phyloP scores from a whole-genome alignment of 148 eudicot species.

The Spergularia marina region DNA sequence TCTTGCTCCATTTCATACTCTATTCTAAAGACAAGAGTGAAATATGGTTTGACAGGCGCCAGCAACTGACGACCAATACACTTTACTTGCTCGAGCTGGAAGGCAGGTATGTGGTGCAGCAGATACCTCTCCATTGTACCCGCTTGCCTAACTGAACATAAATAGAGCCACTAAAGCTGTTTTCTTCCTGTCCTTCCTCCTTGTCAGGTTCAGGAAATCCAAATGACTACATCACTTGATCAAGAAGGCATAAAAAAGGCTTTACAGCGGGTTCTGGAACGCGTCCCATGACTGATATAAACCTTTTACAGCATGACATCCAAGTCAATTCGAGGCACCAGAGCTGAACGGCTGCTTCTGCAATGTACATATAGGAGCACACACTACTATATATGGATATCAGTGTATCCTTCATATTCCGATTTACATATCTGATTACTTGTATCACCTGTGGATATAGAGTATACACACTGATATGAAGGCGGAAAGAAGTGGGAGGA shows the following conservation, averaged over 20 bases:
- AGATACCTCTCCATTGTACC: neutral
- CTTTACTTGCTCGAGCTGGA: conserved; percentile 95
- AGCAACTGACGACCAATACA: conserved; percentile 54
- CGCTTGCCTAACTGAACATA: neutral
- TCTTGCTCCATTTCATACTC: neutral
- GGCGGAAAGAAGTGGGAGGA: neutral
- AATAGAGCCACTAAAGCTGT: neutral
- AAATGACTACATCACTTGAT: conserved; percentile 73
- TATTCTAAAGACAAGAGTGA: conserved; percentile 6
- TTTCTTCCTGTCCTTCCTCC: neutral
- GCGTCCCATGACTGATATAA: conserved; percentile 52
- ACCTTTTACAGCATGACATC: neutral
- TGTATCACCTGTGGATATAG: conserved; percentile 1
- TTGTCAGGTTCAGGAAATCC: conserved; percentile 89
- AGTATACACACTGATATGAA: neutral
- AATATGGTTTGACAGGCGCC: conserved; percentile 57
- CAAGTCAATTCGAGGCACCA: neutral
- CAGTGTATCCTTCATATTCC: neutral
- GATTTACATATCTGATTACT: neutral
- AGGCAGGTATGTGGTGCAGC: conserved; percentile 52
- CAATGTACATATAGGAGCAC: conserved; percentile 24
- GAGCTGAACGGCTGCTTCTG: conserved; percentile 1
- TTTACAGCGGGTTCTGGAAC: conserved; percentile 72
- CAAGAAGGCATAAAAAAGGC: conserved; percentile 93
- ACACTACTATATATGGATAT: neutral